Evolutionary conservation across 805 yeast genomes (phyloP).

Genomic region (Ogataea zsoltii): DNA sequence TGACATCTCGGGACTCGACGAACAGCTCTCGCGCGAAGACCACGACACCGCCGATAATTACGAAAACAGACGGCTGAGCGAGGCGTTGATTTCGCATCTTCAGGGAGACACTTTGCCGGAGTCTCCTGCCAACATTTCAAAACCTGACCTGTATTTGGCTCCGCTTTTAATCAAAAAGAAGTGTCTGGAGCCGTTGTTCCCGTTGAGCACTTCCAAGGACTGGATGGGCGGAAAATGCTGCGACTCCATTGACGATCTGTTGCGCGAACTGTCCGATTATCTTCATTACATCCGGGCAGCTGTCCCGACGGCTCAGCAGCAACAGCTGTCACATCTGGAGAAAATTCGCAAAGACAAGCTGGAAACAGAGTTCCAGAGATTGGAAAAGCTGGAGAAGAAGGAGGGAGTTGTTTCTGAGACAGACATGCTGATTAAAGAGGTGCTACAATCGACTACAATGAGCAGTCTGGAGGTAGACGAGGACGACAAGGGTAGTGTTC

Average conservation of each 20-base stretch:
- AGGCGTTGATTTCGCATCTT: conserved; percentile 5
- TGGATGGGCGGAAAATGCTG: conserved; percentile 6
- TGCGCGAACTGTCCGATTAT: conserved; percentile 13
- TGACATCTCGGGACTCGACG: conserved; percentile 10
- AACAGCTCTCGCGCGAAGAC: conserved; percentile 6
- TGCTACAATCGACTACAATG: conserved; percentile 30
- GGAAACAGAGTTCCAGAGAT: conserved; percentile 19
- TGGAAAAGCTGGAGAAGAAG: conserved; percentile 1
- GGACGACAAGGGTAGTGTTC: neutral
- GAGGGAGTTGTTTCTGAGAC: conserved; percentile 1
- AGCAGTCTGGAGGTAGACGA: conserved; percentile 24
- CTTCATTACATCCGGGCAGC: conserved; percentile 14
- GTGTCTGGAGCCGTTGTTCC: conserved; percentile 16
- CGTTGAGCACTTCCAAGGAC: conserved; percentile 3
- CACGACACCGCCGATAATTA: neutral
- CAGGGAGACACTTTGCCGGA: conserved; percentile 9
- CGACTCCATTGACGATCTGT: conserved; percentile 19
- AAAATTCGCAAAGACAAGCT: conserved; percentile 17
- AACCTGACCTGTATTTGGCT: conserved; percentile 12
- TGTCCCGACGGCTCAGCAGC: conserved; percentile 14
- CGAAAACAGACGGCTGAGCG: conserved; percentile 5
- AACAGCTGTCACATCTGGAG: conserved; percentile 22
- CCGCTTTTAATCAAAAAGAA: conserved; percentile 13
- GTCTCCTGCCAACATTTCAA: conserved; percentile 10
- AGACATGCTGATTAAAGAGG: conserved; percentile 27